Evolutionary conservation across 768 basidiomycete genomes (phyloP).

Genomic region (Pisolithus albus): DNA sequence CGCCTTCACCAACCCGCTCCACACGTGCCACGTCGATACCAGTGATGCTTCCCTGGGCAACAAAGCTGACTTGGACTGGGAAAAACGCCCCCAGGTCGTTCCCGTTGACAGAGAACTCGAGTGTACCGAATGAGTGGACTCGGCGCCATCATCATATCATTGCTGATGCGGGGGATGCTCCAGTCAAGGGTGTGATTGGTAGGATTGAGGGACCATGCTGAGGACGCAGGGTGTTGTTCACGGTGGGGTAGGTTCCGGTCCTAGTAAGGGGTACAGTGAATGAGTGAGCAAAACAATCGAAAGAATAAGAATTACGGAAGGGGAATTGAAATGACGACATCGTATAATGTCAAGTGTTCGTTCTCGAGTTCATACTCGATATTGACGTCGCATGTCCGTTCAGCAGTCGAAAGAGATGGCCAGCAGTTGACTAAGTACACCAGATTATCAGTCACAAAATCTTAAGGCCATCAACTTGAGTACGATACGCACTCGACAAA

Average conservation of each 20-base stretch:
- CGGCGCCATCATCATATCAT: constrained; percentile 28
- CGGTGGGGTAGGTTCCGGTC: constrained; percentile 77
- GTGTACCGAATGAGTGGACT: constrained; percentile 60
- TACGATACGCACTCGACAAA: constrained; percentile 66
- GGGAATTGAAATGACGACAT: constrained; percentile 86
- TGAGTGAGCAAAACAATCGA: neutral
- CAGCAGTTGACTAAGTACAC: constrained; percentile 79
- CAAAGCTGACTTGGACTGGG: constrained; percentile 83
- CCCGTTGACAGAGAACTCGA: constrained; percentile 85
- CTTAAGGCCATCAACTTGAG: neutral
- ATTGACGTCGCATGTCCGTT: constrained; percentile 90
- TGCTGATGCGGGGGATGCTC: constrained; percentile 63
- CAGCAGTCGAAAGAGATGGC: constrained; percentile 88
- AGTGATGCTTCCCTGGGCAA: constrained; percentile 72
- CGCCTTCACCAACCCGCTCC: constrained; percentile 43
- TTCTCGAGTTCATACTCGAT: constrained; percentile 97
- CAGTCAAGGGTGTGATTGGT: constrained; percentile 79
- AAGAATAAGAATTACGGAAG: constrained; percentile 54
- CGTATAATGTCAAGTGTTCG: constrained; percentile 68
- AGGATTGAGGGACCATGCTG: constrained; percentile 74
- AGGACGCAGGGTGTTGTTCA: constrained; percentile 50
- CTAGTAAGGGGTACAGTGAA: constrained; percentile 29
- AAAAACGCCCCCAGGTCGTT: constrained; percentile 83
- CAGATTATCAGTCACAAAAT: neutral
- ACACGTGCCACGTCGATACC: constrained; percentile 63